Base-by-base conservation (phyloP, 2,329 filamentous ascomycete species). In the Colletotrichum euphorbiae region DNA sequence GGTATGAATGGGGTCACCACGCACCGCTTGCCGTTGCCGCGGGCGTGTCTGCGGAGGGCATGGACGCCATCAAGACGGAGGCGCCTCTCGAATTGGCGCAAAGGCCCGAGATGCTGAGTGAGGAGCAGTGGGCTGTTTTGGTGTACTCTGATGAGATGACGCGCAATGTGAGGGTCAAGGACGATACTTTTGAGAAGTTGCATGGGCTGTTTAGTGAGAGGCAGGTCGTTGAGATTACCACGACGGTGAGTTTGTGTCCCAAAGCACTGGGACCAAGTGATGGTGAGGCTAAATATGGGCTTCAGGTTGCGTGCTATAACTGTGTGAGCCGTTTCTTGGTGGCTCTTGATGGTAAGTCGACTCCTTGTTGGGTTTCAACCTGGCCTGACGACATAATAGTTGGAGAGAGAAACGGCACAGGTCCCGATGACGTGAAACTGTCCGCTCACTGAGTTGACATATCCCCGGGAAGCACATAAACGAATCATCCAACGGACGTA, bases 81-180 rank as follows among this genome's bases (percentile, higher is more conserved):
- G 28, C 60, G 28, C 68, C 74, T 43, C 69, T 77, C 17, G 56
- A 42, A 9, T 69, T 77, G 3, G 72, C 72, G 1, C 69, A 61
- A 12, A 73, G 77, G 62, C 79, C 75, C 56, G 74, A 61, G 38
- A 79, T 70, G 63, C 74, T 94, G 69, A 87, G 80, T 28, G 84
- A 85, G 68, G 83, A 82, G 75, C 89, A 93, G 79, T 89, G 87
- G 83, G 90, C 89, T 0, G 91, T 93, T 38, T 77, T 95, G 61
- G 81, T 85, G 51, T 94, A 93, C 77, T 87, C 93, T 17, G 93
- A 97, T 80, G 91, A 93, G 76, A 97, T 97, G 91, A 97, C 93
- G 56, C 82, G 89, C 71, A 86, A 88, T 50, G 90, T 95, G 0
- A 81, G 84, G 58, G 93, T 97, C 6, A 78, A 82, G 12, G 90